Evolutionary conservation across 1,139 yeast species (phyloP).

Genomic region (Blastobotrys aristatus): DNA sequence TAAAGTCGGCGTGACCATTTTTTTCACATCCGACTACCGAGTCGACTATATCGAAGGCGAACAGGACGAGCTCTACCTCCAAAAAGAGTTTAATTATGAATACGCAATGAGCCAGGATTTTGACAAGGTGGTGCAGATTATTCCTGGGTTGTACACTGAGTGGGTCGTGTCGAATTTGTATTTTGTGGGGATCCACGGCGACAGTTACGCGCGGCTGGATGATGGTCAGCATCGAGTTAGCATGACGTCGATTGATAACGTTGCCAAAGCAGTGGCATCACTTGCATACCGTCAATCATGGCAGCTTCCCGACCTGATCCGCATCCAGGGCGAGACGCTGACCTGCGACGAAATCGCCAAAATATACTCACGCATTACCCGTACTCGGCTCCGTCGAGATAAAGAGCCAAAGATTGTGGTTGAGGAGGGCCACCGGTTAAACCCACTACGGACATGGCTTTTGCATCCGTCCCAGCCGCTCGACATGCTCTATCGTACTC

Average conservation of each 20-base stretch:
- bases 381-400: conserved; percentile 11
- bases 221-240: conserved; percentile 24
- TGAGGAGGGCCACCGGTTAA: neutral
- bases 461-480: conserved; percentile 3
- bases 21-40: conserved; percentile 62
- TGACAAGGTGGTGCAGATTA: conserved; percentile 46
- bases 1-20: conserved; percentile 45
- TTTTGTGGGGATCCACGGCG: neutral
- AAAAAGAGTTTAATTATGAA: conserved; percentile 25
- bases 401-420: neutral
- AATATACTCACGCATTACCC: conserved; percentile 41
- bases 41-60: conserved; percentile 34
- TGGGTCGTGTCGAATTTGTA: conserved; percentile 26
- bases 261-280: conserved; percentile 47
- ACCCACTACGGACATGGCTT: neutral
- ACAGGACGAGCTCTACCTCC: neutral
- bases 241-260: conserved; percentile 41
- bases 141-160: conserved; percentile 37
- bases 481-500: neutral
- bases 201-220: neutral
- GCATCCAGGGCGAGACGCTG: conserved; percentile 19
- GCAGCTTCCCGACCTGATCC: conserved; percentile 37
- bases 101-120: conserved; percentile 44
- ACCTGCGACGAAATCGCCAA: conserved; percentile 40
- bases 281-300: conserved; percentile 22